Conservation (phyloP, 148 eudicot genomes). For the Rhododendron ovatum region DNA sequence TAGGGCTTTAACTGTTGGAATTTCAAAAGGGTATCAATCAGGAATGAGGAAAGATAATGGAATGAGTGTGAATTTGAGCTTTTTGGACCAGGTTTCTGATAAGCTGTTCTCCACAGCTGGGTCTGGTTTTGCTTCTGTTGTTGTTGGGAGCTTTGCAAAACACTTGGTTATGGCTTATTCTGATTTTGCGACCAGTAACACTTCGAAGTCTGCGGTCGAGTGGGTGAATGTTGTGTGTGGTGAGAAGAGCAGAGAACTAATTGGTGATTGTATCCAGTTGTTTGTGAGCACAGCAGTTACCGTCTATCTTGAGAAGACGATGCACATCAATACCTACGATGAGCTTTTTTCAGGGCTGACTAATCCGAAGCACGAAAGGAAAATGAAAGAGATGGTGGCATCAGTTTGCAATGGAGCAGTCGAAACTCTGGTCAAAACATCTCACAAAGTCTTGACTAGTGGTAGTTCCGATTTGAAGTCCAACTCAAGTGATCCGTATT, state of each 20-base stretch:
- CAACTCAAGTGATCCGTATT: conserved; percentile 14
- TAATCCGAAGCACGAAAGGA: conserved; percentile 72
- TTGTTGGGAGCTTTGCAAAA: conserved; percentile 77
- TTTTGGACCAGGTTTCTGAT: conserved; percentile 54
- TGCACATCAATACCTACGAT: conserved; percentile 66
- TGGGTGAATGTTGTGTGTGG: conserved; percentile 58
- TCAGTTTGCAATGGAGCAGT: conserved; percentile 67
- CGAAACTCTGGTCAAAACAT: conserved; percentile 68
- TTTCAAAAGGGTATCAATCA: conserved; percentile 41
- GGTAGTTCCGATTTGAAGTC: conserved; percentile 17
- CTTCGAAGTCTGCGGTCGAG: conserved; percentile 8
- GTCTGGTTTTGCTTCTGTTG: conserved; percentile 72
- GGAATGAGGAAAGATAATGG: conserved; percentile 21
- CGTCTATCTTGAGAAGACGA: conserved; percentile 78
- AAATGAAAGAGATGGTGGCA: conserved; percentile 56
- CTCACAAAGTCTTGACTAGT: conserved; percentile 52
- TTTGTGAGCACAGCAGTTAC: conserved; percentile 72
- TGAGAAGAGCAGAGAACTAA: conserved; percentile 43
- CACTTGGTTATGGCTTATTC: conserved; percentile 65
- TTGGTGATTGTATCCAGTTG: conserved; percentile 47
- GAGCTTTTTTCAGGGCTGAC: conserved; percentile 79
- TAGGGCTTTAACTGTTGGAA: conserved; percentile 52
- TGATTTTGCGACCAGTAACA: conserved; percentile 8
- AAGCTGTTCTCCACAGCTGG: conserved; percentile 69
- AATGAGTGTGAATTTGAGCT: conserved; percentile 26